phyloP scores from a whole-genome alignment of 495 filamentous ascomycete genomes.

The Aspergillus hancockii region DNA sequence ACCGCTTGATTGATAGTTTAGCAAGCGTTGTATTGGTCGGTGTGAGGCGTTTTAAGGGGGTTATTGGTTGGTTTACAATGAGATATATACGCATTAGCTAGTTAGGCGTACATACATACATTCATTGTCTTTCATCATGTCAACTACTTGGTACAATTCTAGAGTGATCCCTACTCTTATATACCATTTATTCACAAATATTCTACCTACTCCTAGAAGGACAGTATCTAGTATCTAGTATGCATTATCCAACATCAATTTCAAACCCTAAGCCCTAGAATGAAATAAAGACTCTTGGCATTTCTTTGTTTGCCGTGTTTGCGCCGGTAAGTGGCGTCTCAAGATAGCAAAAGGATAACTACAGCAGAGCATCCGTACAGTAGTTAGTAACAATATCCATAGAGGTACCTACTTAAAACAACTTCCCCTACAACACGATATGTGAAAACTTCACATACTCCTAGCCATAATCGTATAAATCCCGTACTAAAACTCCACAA shows the following conservation, averaged over 20 bases:
- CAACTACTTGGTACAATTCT: not conserved
- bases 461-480: not conserved
- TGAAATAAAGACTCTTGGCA: not conserved
- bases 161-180: not conserved
- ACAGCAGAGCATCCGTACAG: not conserved
- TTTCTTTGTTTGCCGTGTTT: slow-evolving; percentile 1
- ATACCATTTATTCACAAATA: not conserved
- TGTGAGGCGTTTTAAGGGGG: slow-evolving; percentile 14
- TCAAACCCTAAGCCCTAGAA: not conserved
- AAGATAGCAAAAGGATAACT: not conserved
- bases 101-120: not conserved
- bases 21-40: slow-evolving; percentile 12
- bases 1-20: slow-evolving; percentile 4
- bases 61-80: slow-evolving; percentile 1
- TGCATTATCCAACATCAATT: not conserved
- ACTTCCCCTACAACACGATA: not conserved
- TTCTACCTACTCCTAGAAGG: too few relatives aligned
- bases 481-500: slow-evolving; percentile 9
- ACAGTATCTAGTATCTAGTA: not conserved
- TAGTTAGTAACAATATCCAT: not conserved
- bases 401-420: not conserved
- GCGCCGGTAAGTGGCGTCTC: not conserved
- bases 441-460: not conserved
- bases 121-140: not conserved
- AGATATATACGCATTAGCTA: not conserved